A percentile compares a stretch with the other conserved stretches of the same genome.
phyloP scores from a whole-genome alignment of 495 filamentous ascomycete species.

The Annulohypoxylon maeteangense region DNA sequence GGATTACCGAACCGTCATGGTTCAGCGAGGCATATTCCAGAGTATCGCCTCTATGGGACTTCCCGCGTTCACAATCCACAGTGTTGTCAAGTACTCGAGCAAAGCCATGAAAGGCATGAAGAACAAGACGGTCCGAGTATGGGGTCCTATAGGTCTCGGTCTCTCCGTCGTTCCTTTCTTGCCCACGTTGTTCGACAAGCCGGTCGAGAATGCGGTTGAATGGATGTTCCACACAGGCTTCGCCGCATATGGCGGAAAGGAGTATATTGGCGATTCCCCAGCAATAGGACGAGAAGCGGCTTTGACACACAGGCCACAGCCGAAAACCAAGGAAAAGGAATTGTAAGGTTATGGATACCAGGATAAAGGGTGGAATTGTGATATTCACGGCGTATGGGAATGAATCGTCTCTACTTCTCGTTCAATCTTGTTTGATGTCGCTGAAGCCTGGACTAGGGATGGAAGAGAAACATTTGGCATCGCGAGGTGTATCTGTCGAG shows the following conservation, averaged over 20 bases:
- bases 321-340: conserved; percentile 62
- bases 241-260: conserved; percentile 72
- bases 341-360: conserved; percentile 43
- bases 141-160: conserved; percentile 91
- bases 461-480: neutral
- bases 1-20: conserved; percentile 92
- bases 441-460: neutral
- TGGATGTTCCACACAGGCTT: conserved; percentile 87
- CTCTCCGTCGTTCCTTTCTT: conserved; percentile 88
- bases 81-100: conserved; percentile 86
- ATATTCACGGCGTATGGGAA: neutral
- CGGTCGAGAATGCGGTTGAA: conserved; percentile 89
- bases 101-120: conserved; percentile 81
- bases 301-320: conserved; percentile 58
- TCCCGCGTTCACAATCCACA: conserved; percentile 95
- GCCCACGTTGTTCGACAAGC: conserved; percentile 90
- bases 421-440: conserved; percentile 5
- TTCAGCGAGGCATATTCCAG: conserved; percentile 89
- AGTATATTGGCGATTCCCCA: conserved; percentile 61
- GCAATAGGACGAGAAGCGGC: conserved; percentile 66
- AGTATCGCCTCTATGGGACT: conserved; percentile 90
- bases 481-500: conserved; percentile 12
- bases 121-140: conserved; percentile 78
- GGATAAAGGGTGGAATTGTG: neutral
- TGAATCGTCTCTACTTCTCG: conserved; percentile 21